Conservation (phyloP, 305 asterid genomes). For the Fraxinus sp. region DNA sequence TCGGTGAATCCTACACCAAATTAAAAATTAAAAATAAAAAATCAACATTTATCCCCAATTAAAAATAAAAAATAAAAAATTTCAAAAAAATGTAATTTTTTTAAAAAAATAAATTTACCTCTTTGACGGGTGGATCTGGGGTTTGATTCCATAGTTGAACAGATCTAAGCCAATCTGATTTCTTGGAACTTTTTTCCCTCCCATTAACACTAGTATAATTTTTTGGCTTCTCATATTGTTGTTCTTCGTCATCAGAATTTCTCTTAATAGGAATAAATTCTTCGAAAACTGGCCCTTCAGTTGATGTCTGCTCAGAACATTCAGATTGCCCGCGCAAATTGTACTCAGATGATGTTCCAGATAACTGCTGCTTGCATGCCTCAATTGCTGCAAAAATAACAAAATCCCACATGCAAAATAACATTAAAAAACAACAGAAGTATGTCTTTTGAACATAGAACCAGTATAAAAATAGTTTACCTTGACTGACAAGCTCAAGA, state of each 20-base stretch:
- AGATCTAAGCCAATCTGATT: conserved; percentile 96
- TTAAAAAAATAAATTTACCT: conserved; percentile 33
- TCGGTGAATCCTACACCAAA: conserved; percentile 47
- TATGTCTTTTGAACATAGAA: not conserved
- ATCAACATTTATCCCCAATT: conserved; percentile 13
- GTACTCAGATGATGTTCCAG: conserved; percentile 41
- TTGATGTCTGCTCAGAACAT: conserved; percentile 74
- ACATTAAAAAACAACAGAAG: not conserved
- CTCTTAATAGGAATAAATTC: conserved; percentile 78
- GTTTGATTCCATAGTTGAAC: conserved; percentile 88
- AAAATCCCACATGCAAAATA: not conserved
- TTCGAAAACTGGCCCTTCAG: conserved; percentile 65
- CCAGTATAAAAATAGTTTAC: conserved; percentile 29
- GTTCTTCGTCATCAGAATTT: conserved; percentile 45
- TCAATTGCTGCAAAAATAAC: conserved; percentile 61
- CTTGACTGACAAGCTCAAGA: conserved; percentile 82
- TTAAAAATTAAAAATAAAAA: conserved; percentile 10
- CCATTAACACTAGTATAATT: not conserved
- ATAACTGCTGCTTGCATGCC: conserved; percentile 64
- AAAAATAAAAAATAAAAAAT: not conserved
- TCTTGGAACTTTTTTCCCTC: conserved; percentile 36
- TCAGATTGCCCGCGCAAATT: conserved; percentile 56
- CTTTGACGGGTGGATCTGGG: conserved; percentile 66
- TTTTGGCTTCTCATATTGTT: conserved; percentile 38
- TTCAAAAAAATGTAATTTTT: not conserved